These are phyloP conservation scores for Parafenestella ontariensis DNA, from an alignment of 2,329 filamentous ascomycete species.

Conservation along the genomic window DNA sequence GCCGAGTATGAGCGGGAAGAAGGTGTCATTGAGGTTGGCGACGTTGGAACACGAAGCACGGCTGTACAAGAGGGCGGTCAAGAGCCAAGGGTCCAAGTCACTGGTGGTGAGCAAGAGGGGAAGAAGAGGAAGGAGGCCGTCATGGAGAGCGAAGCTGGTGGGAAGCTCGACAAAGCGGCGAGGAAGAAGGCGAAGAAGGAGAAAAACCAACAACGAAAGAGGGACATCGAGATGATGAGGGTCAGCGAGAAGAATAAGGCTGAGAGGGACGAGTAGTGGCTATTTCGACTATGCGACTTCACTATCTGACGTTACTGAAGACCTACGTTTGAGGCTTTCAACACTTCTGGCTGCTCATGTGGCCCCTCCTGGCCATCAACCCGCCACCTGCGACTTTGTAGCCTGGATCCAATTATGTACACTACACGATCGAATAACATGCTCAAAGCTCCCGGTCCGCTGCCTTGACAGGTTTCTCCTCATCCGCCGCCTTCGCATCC, in stretches of 20 bases:
- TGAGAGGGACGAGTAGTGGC: conserved; percentile 10
- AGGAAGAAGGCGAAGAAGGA: conserved; percentile 64
- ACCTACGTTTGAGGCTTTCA: background rate
- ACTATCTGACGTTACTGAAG: background rate
- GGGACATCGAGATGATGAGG: conserved; percentile 43
- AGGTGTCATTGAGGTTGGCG: conserved; percentile 51
- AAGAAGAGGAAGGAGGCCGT: conserved; percentile 41
- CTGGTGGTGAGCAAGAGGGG: conserved; percentile 29
- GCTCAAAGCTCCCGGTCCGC: conserved; percentile 76
- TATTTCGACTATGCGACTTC: conserved; percentile 9
- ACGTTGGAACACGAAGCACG: conserved; percentile 47
- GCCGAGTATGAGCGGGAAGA: conserved; percentile 53
- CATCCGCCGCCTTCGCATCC: conserved; percentile 59
- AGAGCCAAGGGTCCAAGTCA: conserved; percentile 34
- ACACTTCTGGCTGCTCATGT: background rate
- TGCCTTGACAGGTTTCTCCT: conserved; percentile 69
- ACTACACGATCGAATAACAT: background rate
- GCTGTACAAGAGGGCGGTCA: conserved; percentile 39
- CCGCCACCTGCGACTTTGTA: background rate
- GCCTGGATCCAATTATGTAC: conserved; percentile 2
- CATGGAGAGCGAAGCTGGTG: conserved; percentile 2
- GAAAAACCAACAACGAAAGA: conserved; percentile 55
- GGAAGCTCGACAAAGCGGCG: conserved; percentile 58
- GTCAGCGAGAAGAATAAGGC: conserved; percentile 24
- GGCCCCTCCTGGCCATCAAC: background rate